Percentiles rank a stretch among this genome's conserved stretches.
phyloP scores from a whole-genome alignment of 192 early-diverging fungal species.

The Phycomyces blakesleeanus region DNA sequence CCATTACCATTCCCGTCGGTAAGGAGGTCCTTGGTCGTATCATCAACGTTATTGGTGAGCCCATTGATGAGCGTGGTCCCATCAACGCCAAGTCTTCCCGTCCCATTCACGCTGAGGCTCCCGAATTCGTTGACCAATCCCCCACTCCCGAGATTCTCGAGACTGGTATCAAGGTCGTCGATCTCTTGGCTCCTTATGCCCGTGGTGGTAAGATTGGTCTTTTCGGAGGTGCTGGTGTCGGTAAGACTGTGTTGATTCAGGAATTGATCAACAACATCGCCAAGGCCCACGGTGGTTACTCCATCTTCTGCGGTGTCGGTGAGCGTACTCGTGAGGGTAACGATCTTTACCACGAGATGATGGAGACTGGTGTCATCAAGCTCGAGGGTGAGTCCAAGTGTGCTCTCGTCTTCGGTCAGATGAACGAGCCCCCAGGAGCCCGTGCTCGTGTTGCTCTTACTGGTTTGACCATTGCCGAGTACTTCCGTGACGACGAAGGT shows the following conservation, averaged over 20 bases:
- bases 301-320: conserved; percentile 96
- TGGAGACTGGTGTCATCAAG: conserved; percentile 84
- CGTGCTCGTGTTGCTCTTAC: conserved; percentile 98
- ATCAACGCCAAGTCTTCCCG: conserved; percentile 86
- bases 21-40: conserved; percentile 96
- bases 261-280: conserved; percentile 99
- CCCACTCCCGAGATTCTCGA: conserved; percentile 92
- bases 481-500: conserved; percentile 99
- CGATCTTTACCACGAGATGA: conserved; percentile 67
- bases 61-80: conserved; percentile 96
- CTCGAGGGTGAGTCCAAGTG: conserved; percentile 93
- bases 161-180: conserved; percentile 99
- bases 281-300: conserved; percentile 99
- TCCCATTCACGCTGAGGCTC: conserved; percentile 91
- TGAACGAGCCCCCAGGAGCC: conserved; percentile 99
- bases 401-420: conserved; percentile 96
- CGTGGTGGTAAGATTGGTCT: conserved; percentile 99
- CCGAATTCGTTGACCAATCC: conserved; percentile 94
- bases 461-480: conserved; percentile 97
- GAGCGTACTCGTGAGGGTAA: conserved; percentile 99
- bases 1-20: conserved; percentile 91
- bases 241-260: conserved; percentile 99
- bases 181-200: conserved; percentile 95
- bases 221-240: conserved; percentile 99
- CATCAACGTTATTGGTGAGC: conserved; percentile 99